Evolutionary conservation across 1,284 basidiomycete species (phyloP), one percentile per base, ranked within the genome.

Genomic region (Tilletia horrida): DNA sequence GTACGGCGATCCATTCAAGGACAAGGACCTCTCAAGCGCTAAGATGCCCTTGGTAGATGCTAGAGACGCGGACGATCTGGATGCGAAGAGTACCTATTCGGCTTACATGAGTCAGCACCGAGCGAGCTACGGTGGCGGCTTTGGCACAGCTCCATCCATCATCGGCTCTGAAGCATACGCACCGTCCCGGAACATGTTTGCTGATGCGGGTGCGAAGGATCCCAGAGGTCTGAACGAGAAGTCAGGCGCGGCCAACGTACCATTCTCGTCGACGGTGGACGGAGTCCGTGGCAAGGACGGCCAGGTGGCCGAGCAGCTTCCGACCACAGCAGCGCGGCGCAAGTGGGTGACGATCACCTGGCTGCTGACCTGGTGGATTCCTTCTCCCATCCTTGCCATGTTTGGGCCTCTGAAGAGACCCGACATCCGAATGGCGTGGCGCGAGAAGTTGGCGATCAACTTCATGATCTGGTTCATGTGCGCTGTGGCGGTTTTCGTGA

Each of bases 371-470:
- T 97, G 87, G 85, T 97, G 91, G 90, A 83, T 93, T 7, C 95
- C 94, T 0, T 89, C 86, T 25, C 86, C 87, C 14, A 82, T 89
- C 64, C 84, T 98, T 57, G 85, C 83, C 18, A 88, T 87, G 81
- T 77, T 92, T 66, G 91, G 91, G 1, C 87, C 91, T 25, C 93
- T 98, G 91, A 97, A 97, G 84, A 89, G 94, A 13, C 83, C 90
- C 70, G 96, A 98, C 77, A 87, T 98, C 48, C 89, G 91, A 52
- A 93, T 97, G 83, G 95, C 95, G 0, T 97, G 94, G 95, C 85
- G 94, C 74, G 95, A 98, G 84, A 98, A 97, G 84, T 86, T 98
- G 0, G 91, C 94, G 2, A 88, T 97, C 82, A 97, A 98, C 69
- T 65, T 80, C 68, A 86, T 97, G 83, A 97, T 98, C 78, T 97